phyloP scores from a whole-genome alignment of 306 rosid species.

The Lathyrus oleraceus region DNA sequence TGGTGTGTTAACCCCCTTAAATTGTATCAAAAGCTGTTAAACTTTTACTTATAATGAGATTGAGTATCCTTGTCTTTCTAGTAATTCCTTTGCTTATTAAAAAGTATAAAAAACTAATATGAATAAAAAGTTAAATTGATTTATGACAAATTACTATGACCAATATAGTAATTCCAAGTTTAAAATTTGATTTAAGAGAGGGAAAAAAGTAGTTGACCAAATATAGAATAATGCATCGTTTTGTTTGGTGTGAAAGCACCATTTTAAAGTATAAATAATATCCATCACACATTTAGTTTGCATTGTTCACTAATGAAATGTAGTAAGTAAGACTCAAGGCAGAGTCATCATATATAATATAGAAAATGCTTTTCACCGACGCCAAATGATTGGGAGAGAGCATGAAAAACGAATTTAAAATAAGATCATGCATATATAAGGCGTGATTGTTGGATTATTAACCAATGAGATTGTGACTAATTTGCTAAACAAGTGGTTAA shows the following conservation, averaged over 20 bases:
- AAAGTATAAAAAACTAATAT: too few species aligned
- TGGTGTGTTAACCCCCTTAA: too few species aligned
- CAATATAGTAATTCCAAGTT: neutral
- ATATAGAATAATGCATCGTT: neutral
- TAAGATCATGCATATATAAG: constrained; percentile 40
- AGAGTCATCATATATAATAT: neutral
- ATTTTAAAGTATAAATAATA: neutral
- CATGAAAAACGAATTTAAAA: constrained; percentile 34
- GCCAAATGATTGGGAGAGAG: constrained; percentile 51
- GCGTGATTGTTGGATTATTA: constrained; percentile 65
- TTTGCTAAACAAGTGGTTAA: constrained; percentile 45
- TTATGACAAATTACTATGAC: neutral
- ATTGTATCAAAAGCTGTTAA: too few species aligned
- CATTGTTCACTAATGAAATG: constrained; percentile 16
- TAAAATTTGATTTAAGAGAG: neutral
- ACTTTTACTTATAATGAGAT: too few species aligned
- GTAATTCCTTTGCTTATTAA: too few species aligned
- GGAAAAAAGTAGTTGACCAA: constrained; percentile 1
- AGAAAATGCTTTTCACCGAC: constrained; percentile 30
- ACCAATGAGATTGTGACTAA: constrained; percentile 42
- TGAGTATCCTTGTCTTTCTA: too few species aligned
- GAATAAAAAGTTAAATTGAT: neutral
- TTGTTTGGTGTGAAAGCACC: constrained; percentile 13
- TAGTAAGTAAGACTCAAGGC: neutral
- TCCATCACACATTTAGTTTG: constrained; percentile 1